A percentile compares a stretch with the other conserved stretches of the same genome.
Evolutionary conservation across 805 yeast species (phyloP).

Genomic region (Schwanniomyces pseudopolymorphus): DNA sequence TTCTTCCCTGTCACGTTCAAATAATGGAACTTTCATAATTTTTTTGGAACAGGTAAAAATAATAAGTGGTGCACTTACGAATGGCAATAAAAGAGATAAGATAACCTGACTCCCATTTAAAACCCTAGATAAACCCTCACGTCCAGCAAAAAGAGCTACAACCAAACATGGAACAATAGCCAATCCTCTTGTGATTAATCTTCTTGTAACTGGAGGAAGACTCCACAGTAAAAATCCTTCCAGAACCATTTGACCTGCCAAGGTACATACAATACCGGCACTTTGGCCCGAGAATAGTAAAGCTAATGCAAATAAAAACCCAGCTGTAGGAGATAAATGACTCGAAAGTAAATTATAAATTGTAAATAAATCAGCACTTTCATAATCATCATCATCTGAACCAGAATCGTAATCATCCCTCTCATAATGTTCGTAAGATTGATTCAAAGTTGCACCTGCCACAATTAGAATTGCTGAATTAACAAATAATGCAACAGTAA

Average conservation of each 20-base stretch:
- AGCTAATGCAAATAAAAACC: slow-evolving; percentile 84
- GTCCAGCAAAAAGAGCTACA: slow-evolving; percentile 70
- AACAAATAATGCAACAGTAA: slow-evolving; percentile 89
- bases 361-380: slow-evolving; percentile 73
- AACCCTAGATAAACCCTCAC: slow-evolving; percentile 75
- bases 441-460: slow-evolving; percentile 79
- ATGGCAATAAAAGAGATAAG: slow-evolving; percentile 75
- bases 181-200: slow-evolving; percentile 76
- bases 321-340: slow-evolving; percentile 83
- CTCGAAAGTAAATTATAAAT: slow-evolving; percentile 68
- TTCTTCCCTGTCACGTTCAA: slow-evolving; percentile 30
- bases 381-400: slow-evolving; percentile 22
- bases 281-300: slow-evolving; percentile 89
- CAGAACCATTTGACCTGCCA: slow-evolving; percentile 91
- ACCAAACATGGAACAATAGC: slow-evolving; percentile 84
- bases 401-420: slow-evolving; percentile 16
- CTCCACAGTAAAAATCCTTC: slow-evolving; percentile 86
- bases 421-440: slow-evolving; percentile 15
- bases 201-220: slow-evolving; percentile 76
- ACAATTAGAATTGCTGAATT: slow-evolving; percentile 87
- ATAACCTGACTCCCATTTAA: slow-evolving; percentile 84
- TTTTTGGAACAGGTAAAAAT: slow-evolving; percentile 71
- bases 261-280: slow-evolving; percentile 91
- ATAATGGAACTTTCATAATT: slow-evolving; percentile 59
- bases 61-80: slow-evolving; percentile 85